Conservation (phyloP, 371 early-diverging fungal genomes). For the Rhizopus arrhizus region DNA sequence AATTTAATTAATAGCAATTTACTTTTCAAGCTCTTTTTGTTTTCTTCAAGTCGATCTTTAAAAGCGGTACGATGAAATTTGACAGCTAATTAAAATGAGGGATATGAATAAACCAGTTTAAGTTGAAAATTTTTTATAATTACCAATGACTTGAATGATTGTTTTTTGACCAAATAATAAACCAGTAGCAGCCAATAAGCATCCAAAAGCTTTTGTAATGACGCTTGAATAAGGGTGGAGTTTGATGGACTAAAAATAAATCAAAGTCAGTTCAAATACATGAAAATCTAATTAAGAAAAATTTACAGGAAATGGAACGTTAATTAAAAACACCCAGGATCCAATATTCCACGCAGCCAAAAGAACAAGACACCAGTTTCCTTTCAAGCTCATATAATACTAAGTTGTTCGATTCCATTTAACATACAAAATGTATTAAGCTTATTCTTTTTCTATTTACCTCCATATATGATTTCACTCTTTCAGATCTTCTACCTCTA, state of each 20-base stretch:
- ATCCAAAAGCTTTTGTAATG: constrained; percentile 44
- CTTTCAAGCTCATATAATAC: constrained; percentile 52
- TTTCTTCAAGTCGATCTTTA: constrained; percentile 56
- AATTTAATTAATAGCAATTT: constrained; percentile 21
- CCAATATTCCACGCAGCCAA: constrained; percentile 53
- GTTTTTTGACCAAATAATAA: constrained; percentile 44
- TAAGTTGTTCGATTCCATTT: constrained; percentile 13
- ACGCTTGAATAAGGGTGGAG: constrained; percentile 40
- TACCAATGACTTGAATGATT: constrained; percentile 54
- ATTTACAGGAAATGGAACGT: constrained; percentile 39
- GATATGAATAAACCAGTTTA: background rate
- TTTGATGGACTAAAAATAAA: constrained; percentile 41
- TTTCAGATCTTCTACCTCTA: constrained; percentile 30
- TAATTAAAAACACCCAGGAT: constrained; percentile 46
- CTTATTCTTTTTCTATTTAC: constrained; percentile 6
- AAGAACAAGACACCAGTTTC: constrained; percentile 36
- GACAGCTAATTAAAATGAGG: constrained; percentile 34
- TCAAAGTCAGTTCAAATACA: constrained; percentile 2
- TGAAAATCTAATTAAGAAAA: background rate
- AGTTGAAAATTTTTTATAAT: background rate
- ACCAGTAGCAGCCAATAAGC: constrained; percentile 40
- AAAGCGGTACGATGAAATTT: constrained; percentile 64
- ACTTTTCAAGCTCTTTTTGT: constrained; percentile 56
- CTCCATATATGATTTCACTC: constrained; percentile 35
- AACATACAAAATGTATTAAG: background rate